A percentile compares a stretch with the other conserved stretches of the same genome.
phyloP scores from a whole-genome alignment of 805 yeast genomes.

The Sugiyamaella marilandica region DNA sequence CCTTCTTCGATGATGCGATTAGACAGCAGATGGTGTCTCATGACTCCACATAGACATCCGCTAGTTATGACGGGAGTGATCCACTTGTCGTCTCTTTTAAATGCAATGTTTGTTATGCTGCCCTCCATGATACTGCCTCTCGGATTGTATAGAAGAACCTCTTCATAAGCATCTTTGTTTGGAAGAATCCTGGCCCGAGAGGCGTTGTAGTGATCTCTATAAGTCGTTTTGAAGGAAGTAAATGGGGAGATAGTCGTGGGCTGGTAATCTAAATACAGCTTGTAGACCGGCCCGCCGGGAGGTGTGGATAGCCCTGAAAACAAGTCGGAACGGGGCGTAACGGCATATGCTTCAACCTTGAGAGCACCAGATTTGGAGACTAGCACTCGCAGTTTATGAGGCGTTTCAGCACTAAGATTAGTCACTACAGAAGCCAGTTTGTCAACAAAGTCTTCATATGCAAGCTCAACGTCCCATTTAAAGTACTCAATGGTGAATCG shows the following conservation, averaged over 20 bases:
- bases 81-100: conserved; percentile 55
- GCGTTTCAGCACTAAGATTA: conserved; percentile 20
- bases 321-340: conserved; percentile 28
- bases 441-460: conserved; percentile 40
- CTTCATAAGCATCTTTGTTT: conserved; percentile 35
- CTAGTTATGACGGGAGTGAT: conserved; percentile 68
- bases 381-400: conserved; percentile 48
- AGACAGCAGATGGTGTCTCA: conserved; percentile 57
- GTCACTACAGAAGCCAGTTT: conserved; percentile 39
- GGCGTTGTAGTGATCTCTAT: conserved; percentile 54
- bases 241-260: conserved; percentile 60
- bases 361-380: conserved; percentile 37
- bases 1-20: conserved; percentile 53
- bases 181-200: conserved; percentile 52
- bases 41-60: conserved; percentile 85
- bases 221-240: conserved; percentile 84
- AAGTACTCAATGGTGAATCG: conserved; percentile 53
- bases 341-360: conserved; percentile 34
- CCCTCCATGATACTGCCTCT: conserved; percentile 70
- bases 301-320: conserved; percentile 28
- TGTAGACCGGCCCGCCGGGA: conserved; percentile 41
- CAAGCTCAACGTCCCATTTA: conserved; percentile 42
- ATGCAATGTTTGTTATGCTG: conserved; percentile 74
- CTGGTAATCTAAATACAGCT: conserved; percentile 55
- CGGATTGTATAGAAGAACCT: conserved; percentile 66